Evolutionary conservation across 1,284 basidiomycete species (phyloP), one percentile per base, ranked within the genome.

Genomic region (Fistulinella cinereoalba): DNA sequence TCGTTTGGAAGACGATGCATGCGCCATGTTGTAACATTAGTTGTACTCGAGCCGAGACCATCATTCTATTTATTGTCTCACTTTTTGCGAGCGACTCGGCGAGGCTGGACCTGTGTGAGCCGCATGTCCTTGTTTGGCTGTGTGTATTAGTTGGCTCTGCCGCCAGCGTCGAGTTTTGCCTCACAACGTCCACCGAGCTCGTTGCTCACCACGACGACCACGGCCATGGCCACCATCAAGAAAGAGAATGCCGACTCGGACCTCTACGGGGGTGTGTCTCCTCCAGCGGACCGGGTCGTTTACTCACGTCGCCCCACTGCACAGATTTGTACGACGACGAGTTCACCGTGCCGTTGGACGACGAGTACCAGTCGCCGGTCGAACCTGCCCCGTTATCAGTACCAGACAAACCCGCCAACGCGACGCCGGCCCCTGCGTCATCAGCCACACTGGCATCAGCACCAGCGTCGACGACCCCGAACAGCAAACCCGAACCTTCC

Each of bases 251-350:
- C 57, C 0, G 67, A 69, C 36, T 70, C 69, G 48, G 69, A 69
- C 52, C 62, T 69, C n/a, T 69, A 69, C 44, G 67, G 67, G 50
- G 67, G 67, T 60, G 50, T 55, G 56, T 31, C 15, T 19, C 32
- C 29, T 22, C 8, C 27, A 32, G 15, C 41, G 11, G 7, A 19
- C 3, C n/a, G 27, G 4, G 34, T 44, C 29, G 39, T 33, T 19
- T 15, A 25, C 46, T 60, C 11, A 49, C 48, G 29, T 25, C 12
- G 4, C 18, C 24, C 38, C 22, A 8, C 13, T n/a, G n/a, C 40
- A 38, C 49, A 72, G 71, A 74, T 51, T 60, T 73, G 34, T 73
- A 73, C 45, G 73, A 73, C 51, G 67, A 72, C 54, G 71, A 64
- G 44, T 73, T 73, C 44, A 57, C 58, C 2, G 60, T 68, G 24